phyloP scores from a whole-genome alignment of 768 basidiomycete genomes.

The Mycena amicta region DNA sequence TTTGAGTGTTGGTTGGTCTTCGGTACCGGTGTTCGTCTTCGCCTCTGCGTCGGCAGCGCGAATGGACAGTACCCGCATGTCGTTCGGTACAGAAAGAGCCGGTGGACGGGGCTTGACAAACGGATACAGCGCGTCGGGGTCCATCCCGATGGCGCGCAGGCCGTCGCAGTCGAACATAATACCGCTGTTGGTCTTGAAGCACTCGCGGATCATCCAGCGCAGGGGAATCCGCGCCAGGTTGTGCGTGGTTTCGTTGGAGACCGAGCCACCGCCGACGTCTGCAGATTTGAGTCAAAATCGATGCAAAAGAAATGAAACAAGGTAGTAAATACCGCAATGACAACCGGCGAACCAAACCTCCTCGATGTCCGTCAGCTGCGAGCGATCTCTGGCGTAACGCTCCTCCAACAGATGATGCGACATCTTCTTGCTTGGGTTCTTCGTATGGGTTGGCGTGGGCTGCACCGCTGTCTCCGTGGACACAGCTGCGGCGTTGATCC shows the following conservation, averaged over 20 bases:
- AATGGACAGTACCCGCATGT: constrained; percentile 25
- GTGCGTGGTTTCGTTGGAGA: constrained; percentile 28
- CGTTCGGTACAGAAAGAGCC: constrained; percentile 32
- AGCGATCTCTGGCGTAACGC: constrained; percentile 26
- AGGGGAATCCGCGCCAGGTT: constrained; percentile 57
- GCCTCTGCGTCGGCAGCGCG: constrained; percentile 17
- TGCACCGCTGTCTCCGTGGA: neutral
- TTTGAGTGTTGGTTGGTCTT: constrained; percentile 13
- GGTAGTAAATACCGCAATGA: constrained; percentile 33
- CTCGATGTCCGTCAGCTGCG: constrained; percentile 39
- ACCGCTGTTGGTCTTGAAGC: constrained; percentile 42
- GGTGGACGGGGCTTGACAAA: constrained; percentile 42
- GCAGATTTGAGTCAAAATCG: neutral
- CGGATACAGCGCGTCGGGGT: constrained; percentile 38
- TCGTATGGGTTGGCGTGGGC: neutral
- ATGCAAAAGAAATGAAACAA: neutral
- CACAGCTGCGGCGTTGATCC: constrained; percentile 15
- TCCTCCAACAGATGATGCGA: constrained; percentile 26
- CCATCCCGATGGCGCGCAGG: constrained; percentile 38
- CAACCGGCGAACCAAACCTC: constrained; percentile 37
- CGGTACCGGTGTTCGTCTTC: constrained; percentile 6
- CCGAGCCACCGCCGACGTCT: constrained; percentile 38
- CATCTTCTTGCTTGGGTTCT: constrained; percentile 3
- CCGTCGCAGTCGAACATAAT: constrained; percentile 43
- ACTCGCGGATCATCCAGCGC: constrained; percentile 60